Base-by-base conservation (phyloP, 1,139 yeast species). In the Hansenula sp. region DNA sequence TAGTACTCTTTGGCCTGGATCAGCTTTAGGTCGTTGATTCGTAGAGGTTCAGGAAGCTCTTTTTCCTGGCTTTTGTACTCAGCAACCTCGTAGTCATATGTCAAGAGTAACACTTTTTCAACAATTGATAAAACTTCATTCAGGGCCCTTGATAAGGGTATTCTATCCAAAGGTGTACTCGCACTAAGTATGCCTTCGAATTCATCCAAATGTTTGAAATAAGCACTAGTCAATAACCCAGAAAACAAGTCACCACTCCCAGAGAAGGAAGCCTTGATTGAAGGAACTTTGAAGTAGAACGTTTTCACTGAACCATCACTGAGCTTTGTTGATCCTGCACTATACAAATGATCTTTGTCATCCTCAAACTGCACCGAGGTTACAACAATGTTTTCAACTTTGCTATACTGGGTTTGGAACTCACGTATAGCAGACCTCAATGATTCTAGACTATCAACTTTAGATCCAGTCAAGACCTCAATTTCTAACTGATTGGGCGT, bases 191-290 rank as follows among this genome's bases (percentile, higher is more conserved):
- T 32, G 4, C 44, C 39, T 9, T 35, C 38, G 18, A 28, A 35
- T 21, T 47, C 38, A 13, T 42, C 44, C 19, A 38, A 40, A 44
- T 65, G 63, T 31, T 62, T 61, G 52, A 67, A 65, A 37, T 76
- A 63, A 43, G 81, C 69, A 61, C 87, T 92, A 3, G 85, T 60
- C 30, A 89, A 60, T 34, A 90, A 59, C 0, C 96, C 95, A 0
- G 95, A 77, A 58, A 92, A 88, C 33, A 92, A 65, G 55, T 92
- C 98, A 2, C 98, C 98, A 6, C 92, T 89, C 0, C 98, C 97
- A 2, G 94, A 84, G 60, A 90, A 90, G 48, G 82, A 82, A 3
- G 90, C 82, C 36, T 81, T 71, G 40, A 87, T 74, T 33, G 69
- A 62, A 6, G 82, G 79, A 16, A 80, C 68, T 51, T 69, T 60